phyloP scores from a whole-genome alignment of 768 basidiomycete genomes.

The Amanita inopinata region DNA sequence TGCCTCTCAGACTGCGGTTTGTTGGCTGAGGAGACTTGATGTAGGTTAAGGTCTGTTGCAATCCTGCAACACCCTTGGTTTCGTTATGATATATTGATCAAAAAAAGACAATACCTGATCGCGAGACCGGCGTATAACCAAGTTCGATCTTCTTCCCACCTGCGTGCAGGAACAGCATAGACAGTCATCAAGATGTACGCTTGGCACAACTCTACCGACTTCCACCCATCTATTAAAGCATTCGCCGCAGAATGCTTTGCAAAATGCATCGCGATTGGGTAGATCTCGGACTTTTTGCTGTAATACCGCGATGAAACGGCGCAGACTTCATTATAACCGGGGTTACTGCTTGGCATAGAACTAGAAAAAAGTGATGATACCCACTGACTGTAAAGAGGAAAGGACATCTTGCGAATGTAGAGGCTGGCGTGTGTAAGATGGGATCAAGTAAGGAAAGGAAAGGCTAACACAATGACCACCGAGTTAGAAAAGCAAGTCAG shows the following conservation, averaged over 20 bases:
- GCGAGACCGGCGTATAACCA: conserved; percentile 88
- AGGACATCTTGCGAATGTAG: conserved; percentile 75
- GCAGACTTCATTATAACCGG: conserved; percentile 42
- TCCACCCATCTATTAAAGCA: conserved; percentile 73
- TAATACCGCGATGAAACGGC: conserved; percentile 81
- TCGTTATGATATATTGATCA: background rate
- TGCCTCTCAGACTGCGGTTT: conserved; percentile 65
- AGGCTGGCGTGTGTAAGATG: conserved; percentile 68
- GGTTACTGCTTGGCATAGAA: background rate
- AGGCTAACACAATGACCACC: conserved; percentile 25
- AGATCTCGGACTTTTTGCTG: conserved; percentile 70
- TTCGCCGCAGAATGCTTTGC: conserved; percentile 77
- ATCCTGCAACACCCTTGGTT: conserved; percentile 33
- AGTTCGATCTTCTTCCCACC: conserved; percentile 86
- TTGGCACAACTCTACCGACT: conserved; percentile 82
- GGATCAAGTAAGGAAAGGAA: conserved; percentile 75
- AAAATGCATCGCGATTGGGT: conserved; percentile 84
- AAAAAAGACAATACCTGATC: conserved; percentile 40
- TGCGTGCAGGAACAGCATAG: conserved; percentile 67
- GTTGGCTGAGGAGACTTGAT: conserved; percentile 49
- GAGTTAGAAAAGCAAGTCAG: background rate
- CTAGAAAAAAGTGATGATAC: conserved; percentile 18
- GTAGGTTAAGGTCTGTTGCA: conserved; percentile 84
- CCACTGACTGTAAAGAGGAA: conserved; percentile 84
- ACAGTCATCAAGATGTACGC: conserved; percentile 86